Conservation (phyloP, 306 rosid species). For the Dryas drummondii region DNA sequence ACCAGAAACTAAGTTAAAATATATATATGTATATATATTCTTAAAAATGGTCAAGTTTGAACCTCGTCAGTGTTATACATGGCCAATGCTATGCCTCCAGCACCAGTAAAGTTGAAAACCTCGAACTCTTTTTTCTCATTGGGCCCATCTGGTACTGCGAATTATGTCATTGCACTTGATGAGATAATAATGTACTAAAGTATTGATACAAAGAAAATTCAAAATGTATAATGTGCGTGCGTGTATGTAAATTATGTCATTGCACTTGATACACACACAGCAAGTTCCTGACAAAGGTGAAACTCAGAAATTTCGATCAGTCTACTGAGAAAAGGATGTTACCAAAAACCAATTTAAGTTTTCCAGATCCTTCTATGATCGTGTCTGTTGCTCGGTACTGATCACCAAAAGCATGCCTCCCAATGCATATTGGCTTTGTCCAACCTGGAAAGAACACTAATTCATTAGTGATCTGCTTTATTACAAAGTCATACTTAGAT, state of each 20-base stretch:
- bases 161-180: neutral
- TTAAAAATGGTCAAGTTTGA: slow-evolving; percentile 24
- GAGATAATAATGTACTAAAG: neutral
- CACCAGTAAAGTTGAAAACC: slow-evolving; percentile 79
- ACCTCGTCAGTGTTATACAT: slow-evolving; percentile 99
- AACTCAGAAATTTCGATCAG: neutral
- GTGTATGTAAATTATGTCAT: too few relatives aligned
- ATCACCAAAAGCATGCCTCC: slow-evolving; percentile 98
- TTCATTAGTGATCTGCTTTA: neutral
- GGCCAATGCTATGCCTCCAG: slow-evolving; percentile 83
- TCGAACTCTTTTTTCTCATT: slow-evolving; percentile 63
- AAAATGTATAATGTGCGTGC: neutral
- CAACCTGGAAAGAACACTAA: slow-evolving; percentile 54
- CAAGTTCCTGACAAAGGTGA: slow-evolving; percentile 3
- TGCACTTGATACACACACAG: neutral
- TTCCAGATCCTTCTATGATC: slow-evolving; percentile 85
- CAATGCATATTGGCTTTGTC: slow-evolving; percentile 89
- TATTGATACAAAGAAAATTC: neutral
- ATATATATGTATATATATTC: too few relatives aligned
- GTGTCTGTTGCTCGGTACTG: slow-evolving; percentile 87
- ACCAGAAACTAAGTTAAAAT: neutral
- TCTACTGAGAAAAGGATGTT: neutral
- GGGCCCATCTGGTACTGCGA: slow-evolving; percentile 65
- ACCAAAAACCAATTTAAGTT: slow-evolving; percentile 86
- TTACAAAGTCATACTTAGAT: slow-evolving; percentile 2